Evolutionary conservation across 2,329 filamentous ascomycete genomes (phyloP).

Genomic region (Aureobasidium leucospermi): DNA sequence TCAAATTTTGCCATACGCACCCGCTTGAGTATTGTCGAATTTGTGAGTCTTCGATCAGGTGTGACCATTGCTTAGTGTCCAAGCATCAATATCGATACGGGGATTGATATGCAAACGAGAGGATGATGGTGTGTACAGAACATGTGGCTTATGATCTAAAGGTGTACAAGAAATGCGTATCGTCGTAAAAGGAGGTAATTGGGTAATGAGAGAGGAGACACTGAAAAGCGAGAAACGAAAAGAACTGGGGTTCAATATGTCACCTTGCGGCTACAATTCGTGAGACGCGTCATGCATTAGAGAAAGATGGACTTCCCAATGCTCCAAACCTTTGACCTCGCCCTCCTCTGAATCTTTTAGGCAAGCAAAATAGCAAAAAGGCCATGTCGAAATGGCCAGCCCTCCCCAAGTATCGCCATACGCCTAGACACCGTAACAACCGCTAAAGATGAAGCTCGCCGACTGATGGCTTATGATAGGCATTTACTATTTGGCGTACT

Average conservation of each 20-base stretch:
- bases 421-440: constrained; percentile 7
- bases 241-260: background rate
- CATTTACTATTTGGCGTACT: constrained; percentile 12
- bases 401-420: background rate
- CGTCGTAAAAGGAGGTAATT: background rate
- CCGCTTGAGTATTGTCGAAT: too few relatives aligned
- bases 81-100: too few relatives aligned
- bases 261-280: constrained; percentile 2
- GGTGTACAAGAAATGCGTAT: background rate
- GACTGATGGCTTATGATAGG: background rate
- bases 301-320: background rate
- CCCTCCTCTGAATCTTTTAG: background rate
- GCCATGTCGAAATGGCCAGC: background rate
- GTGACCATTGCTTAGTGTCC: too few relatives aligned
- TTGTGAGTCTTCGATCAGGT: too few relatives aligned
- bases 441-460: constrained; percentile 7
- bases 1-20: too few relatives aligned
- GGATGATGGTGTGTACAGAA: background rate
- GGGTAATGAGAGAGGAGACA: background rate
- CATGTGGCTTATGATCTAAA: background rate
- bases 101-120: too few relatives aligned
- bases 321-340: background rate
- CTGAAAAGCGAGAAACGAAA: background rate
- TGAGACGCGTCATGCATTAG: constrained; percentile 10
- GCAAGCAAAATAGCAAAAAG: constrained; percentile 7